Evolutionary conservation across 805 yeast genomes (phyloP).

Genomic region (Wilhelminamyces savonicus): DNA sequence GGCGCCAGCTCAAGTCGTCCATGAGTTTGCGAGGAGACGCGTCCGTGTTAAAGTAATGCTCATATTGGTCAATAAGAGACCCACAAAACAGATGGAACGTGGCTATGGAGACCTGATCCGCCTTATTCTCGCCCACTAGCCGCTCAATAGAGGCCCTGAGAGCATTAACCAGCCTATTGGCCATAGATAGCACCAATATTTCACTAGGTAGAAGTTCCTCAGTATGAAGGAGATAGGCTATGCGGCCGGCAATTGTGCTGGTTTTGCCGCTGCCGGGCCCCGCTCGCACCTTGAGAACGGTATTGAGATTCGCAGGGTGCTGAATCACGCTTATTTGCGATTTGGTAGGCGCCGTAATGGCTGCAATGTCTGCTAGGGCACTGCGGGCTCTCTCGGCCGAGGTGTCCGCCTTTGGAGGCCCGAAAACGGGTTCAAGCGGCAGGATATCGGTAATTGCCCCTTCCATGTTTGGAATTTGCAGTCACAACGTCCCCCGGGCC

Average conservation of each 20-base stretch:
- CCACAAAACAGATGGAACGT: constrained; percentile 66
- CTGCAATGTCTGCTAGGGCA: too few species aligned
- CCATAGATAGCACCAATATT: constrained; percentile 58
- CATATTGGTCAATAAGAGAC: constrained; percentile 36
- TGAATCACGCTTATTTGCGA: constrained; percentile 43
- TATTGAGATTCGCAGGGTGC: constrained; percentile 29
- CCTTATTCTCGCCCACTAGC: constrained; percentile 27
- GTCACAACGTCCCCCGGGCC: too few species aligned
- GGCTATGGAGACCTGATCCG: constrained; percentile 32
- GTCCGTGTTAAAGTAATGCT: constrained; percentile 7
- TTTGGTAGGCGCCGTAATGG: constrained; percentile 23
- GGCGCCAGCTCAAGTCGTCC: constrained; percentile 51
- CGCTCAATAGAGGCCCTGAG: constrained; percentile 23
- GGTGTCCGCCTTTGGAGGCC: too few species aligned
- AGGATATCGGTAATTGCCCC: too few species aligned
- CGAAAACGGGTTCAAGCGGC: too few species aligned
- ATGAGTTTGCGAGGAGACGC: constrained; percentile 26
- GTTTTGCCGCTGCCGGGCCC: constrained; percentile 80
- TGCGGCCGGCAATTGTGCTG: constrained; percentile 47
- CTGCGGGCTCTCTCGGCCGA: too few species aligned
- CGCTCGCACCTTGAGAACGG: constrained; percentile 48
- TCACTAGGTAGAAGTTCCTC: constrained; percentile 42
- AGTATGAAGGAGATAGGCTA: constrained; percentile 39
- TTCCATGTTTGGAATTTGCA: too few species aligned
- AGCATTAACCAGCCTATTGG: constrained; percentile 61